These are phyloP conservation scores for Peltaster fructicola DNA, from an alignment of 2,329 filamentous ascomycete species.

Conservation along the genomic window DNA sequence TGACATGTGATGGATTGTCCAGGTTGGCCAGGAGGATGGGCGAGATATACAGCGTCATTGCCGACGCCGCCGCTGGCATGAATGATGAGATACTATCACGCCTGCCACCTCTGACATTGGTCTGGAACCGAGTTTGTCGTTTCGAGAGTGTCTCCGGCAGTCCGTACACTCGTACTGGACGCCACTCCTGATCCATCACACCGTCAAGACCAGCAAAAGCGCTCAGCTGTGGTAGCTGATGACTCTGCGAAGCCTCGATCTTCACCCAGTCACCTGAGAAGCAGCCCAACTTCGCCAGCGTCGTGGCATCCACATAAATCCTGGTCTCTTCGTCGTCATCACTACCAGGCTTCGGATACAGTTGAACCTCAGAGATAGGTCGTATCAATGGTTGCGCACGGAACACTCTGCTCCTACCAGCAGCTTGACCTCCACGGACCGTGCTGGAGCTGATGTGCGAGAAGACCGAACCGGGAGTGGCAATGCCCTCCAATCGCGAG, in stretches of 20 bases:
- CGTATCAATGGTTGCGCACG: constrained; percentile 62
- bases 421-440: constrained; percentile 48
- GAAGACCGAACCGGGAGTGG: constrained; percentile 74
- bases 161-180: constrained; percentile 76
- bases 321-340: constrained; percentile 80
- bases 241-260: constrained; percentile 60
- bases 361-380: constrained; percentile 53
- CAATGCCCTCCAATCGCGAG: constrained; percentile 53
- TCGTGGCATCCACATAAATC: constrained; percentile 76
- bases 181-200: constrained; percentile 53
- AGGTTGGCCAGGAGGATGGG: constrained; percentile 79
- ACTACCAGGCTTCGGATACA: constrained; percentile 66
- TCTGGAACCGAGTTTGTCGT: constrained; percentile 35
- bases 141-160: constrained; percentile 54
- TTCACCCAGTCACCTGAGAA: constrained; percentile 97
- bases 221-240: constrained; percentile 48
- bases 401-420: constrained; percentile 56
- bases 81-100: constrained; percentile 38
- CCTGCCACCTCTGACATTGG: constrained; percentile 31
- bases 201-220: constrained; percentile 50
- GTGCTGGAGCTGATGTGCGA: constrained; percentile 78
- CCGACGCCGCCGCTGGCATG: constrained; percentile 30
- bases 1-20: constrained; percentile 58
- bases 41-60: constrained; percentile 56
- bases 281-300: constrained; percentile 75